Evolutionary conservation across 352 stramenopile genomes (phyloP), one percentile per base, ranked within the genome.

Genomic region (Stephanocyclus meneghinianus): DNA sequence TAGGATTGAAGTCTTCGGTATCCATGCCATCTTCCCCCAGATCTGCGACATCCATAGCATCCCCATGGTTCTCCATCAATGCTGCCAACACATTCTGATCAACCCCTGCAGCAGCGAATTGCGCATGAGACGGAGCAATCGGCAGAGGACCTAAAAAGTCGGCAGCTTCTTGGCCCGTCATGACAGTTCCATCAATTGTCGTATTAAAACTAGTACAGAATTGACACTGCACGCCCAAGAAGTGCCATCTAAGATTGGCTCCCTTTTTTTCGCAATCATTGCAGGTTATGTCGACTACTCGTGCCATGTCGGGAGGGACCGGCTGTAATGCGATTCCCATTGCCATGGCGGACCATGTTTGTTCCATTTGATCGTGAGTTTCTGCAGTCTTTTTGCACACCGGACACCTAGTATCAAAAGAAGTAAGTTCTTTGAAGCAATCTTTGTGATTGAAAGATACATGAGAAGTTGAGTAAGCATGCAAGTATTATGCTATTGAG

Each of bases 351-450:
- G 69, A 70, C 87, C 87, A 92, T 3, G 84, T 91, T n/a, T 81
- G 66, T 57, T 83, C 74, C 87, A 92, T 92, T 76, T 84, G 73
- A 76, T 92, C 87, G 1, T 75, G 76, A 50, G 85, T 91, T 80
- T 92, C 87, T 16, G 87, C 87, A 9, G 87, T 92, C 70, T 91
- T 91, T 81, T 92, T 92, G 61, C 87, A 92, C 9, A 92, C 82
- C 4, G 87, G 87, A 71, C 87, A 92, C n/a, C 87, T 74, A 16
- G 75, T 88, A 74, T 92, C 87, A 55, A 90, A 80, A 0, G 66
- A 80, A 3, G 85, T 84, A 40, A 92, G 78, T 65, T 91, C 74
- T 57, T 79, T 75, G 61, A 91, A 92, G 69, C 87, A 92, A 64
- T 91, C 60, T 68, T 5, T 32, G 57, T 13, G 13, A 32, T 51